Evolutionary conservation across 2,329 filamentous ascomycete genomes (phyloP).

Genomic region (Neopestalotiopsis sp.): DNA sequence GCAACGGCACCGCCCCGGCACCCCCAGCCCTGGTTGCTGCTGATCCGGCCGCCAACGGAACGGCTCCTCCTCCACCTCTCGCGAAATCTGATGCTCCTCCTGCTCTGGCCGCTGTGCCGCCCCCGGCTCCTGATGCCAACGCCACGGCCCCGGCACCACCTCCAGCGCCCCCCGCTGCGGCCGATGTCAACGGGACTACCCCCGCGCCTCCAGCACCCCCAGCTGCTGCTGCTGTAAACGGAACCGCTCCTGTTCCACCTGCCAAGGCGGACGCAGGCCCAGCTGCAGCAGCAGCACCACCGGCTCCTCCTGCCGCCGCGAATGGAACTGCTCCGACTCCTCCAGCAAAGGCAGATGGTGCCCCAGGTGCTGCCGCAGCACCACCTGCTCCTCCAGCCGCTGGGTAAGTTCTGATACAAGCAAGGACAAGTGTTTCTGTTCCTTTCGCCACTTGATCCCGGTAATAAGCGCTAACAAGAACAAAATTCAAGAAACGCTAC

Average conservation of each 20-base stretch:
- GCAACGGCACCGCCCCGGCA: not conserved
- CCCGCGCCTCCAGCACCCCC: slow-evolving; percentile 1
- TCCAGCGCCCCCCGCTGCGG: not conserved
- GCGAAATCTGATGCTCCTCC: not conserved
- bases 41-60: slow-evolving; percentile 11
- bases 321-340: not conserved
- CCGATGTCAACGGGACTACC: slow-evolving; percentile 1
- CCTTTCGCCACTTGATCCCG: too few relatives aligned
- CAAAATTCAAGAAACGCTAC: slow-evolving; percentile 4
- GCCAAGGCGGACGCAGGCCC: not conserved
- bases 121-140: not conserved
- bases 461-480: not conserved
- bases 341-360: not conserved
- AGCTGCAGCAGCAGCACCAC: not conserved
- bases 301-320: not conserved
- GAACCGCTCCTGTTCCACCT: not conserved
- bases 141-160: not conserved
- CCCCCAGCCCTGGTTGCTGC: not conserved
- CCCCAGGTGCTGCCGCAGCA: not conserved
- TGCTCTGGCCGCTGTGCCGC: not conserved
- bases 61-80: not conserved
- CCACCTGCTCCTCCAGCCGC: slow-evolving; percentile 2
- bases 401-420: not conserved
- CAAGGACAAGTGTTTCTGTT: too few relatives aligned
- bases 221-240: slow-evolving; percentile 1